Base-by-base conservation (phyloP, 306 rosid species). In the Vigna hirtella region DNA sequence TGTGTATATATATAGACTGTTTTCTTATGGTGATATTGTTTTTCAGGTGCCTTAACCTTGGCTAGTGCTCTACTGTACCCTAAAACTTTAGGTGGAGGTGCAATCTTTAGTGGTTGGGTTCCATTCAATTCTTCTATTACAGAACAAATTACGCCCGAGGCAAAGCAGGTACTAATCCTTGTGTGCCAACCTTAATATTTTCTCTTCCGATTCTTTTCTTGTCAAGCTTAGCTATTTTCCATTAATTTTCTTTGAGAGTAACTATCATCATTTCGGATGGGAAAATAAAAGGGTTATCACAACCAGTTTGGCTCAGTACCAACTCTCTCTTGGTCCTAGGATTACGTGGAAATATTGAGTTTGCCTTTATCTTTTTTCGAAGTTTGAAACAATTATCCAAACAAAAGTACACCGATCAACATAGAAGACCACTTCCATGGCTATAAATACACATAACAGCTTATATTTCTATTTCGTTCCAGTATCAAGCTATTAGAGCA, bases 31-130 rank as follows among this genome's bases (percentile, higher is more conserved):
- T 32, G 67, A 55, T 45, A 28, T 51, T 32, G 50, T 63, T 77
- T 72, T 70, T 64, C 85, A 94, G 97, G 97, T 84, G 97, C 98
- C 58, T 85, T 92, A 85, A 87, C 97, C 13, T 82, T 94, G 87
- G 93, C 98, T 14, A 88, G 97, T 81, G 92, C 88, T 86, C 87
- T 93, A 56, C 68, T 95, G 30, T 92, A 92, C 87, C 98, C 98
- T 40, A 89, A 92, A 82, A 90, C 97, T 71, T 89, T 90, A 18
- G 97, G 98, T 30, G 98, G 98, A 72, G 98, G 90, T 63, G 97
- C 93, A 12, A 90, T 95, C 45, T 95, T 95, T 82, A 87, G 98
- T 61, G 93, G 98, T 64, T 92, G 93, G 93, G 85, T 95, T 86
- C 96, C 98, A 51, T 92, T 95, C 74, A 88, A 83, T 88, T 80